Evolutionary conservation across 164 flowering plant genomes (phyloP), one percentile per base, ranked within the genome.

Genomic region (Santalum album): DNA sequence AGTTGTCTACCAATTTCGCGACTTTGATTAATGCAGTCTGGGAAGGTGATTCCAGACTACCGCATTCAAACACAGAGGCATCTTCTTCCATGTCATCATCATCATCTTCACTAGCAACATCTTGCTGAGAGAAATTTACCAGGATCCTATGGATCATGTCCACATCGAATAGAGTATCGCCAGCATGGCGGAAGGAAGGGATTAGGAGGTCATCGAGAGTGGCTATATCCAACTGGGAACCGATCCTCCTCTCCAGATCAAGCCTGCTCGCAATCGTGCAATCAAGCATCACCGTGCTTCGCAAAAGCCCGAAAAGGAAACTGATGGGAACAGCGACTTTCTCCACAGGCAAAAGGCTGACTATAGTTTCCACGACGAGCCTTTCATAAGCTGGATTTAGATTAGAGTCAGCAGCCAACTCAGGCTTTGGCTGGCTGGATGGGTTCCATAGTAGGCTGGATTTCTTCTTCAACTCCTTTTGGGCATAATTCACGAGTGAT

Each of bases 241-340:
- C 91, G 42, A 87, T 86, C 74, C 95, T 68, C 67, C 94, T 73
- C 71, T 87, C 96, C 6, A 90, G 78, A 61, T 90, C 90, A 22
- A 78, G 78, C 56, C 90, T 75, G 59, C 83, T 76, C 59, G 86
- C 65, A 43, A 75, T 57, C 0, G 83, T 25, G 66, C 87, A 80
- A 52, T 79, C 84, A 35, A 81, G 80, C 75, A 72, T 67, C 50
- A 86, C 77, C 2, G 97, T 90, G 20, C 82, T 78, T 66, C 87
- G 59, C 40, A 87, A 44, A 48, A 87, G 73, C 35, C 89, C 86
- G 53, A 83, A 87, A 7, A 90, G 86, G 60, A 87, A 90, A 52
- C 56, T 78, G 25, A 86, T 67, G 1, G 96, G 92, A 22, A 82
- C 79, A 34, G 61, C 78, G 20, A 61, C 76, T 57, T 82, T 83